These are phyloP conservation scores for Backusella psychrophila DNA, from an alignment of 192 early-diverging fungal species.

Conservation along the genomic window DNA sequence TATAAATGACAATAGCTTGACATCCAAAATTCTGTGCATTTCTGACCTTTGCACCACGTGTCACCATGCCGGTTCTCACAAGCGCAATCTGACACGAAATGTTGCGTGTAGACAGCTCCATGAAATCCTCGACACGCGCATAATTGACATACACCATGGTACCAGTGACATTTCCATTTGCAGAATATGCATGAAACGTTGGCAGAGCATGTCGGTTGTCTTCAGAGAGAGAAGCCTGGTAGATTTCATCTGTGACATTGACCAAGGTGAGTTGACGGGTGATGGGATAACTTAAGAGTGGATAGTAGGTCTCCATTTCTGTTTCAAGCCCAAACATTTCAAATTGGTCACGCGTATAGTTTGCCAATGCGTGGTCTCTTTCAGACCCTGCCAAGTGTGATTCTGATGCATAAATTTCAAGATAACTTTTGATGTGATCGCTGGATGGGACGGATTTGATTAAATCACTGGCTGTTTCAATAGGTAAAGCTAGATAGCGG, in stretches of 20 bases:
- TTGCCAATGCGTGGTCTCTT: conserved; percentile 42
- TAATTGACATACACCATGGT: conserved; percentile 64
- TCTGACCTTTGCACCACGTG: conserved; percentile 53
- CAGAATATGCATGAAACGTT: conserved; percentile 62
- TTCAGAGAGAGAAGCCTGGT: conserved; percentile 53
- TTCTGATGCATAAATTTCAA: conserved; percentile 50
- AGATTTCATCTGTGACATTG: conserved; percentile 37
- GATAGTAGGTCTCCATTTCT: conserved; percentile 56
- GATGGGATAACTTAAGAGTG: conserved; percentile 51
- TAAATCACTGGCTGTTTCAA: conserved; percentile 25
- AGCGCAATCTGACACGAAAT: conserved; percentile 52
- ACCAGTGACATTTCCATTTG: conserved; percentile 57
- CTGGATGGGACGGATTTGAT: conserved; percentile 43
- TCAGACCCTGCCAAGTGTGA: conserved; percentile 52
- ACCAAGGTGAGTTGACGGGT: conserved; percentile 47
- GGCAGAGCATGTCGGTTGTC: conserved; percentile 48
- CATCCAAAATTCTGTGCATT: conserved; percentile 53
- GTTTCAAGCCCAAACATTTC: conserved; percentile 46
- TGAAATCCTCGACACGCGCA: conserved; percentile 55
- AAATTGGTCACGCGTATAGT: conserved; percentile 50
- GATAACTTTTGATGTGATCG: conserved; percentile 36
- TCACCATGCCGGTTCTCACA: conserved; percentile 51
- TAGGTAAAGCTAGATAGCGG: conserved; percentile 2
- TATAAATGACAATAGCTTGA: conserved; percentile 57
- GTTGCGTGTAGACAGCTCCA: conserved; percentile 30